Base-by-base conservation (phyloP, 2,329 filamentous ascomycete species). In the Pestalotiopsis fici region DNA sequence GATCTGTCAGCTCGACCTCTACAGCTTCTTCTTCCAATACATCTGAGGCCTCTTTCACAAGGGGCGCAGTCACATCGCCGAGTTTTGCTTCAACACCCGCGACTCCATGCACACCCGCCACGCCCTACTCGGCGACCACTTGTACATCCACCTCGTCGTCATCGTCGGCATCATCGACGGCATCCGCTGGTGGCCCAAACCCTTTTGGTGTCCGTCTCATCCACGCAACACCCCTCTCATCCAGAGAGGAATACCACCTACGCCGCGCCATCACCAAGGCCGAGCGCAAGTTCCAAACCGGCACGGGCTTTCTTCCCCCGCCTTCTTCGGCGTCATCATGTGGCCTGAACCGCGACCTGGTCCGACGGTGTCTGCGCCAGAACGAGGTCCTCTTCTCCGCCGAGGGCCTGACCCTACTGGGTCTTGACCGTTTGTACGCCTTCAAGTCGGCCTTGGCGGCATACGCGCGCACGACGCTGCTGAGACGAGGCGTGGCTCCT, bases 401-500 rank as follows among this genome's bases (percentile, higher is more conserved):
- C 2, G 85, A 87, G 28, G 87, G 88, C 21, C 81, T 92, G 12
- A 89, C 85, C 0, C 78, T 92, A 7, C 75, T 90, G 15, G 83
- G 87, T 0, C 82, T 91, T 12, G 89, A 91, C 76, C 83, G 87
- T 62, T 77, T 90, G 59, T 92, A 90, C 78, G 88, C 86, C 55
- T 88, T 92, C 79, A 90, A 90, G 75, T 82, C 83, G 59, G 87
- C 88, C 1, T 81, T 91, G 12, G 83, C 86, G 21, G 83, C 83
- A 70, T 90, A 90, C 75, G 83, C 86, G 4, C 82, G 81, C 67
- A 83, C 82, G 1, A 69, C 65, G 13, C 65, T 69, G 21, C 67
- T 59, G 43, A 66, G 69, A 50, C 65, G 71, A 6, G 31, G 31
- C 31, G 31, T 11, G 6, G 11, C 1, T 0, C 31, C 31, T 11